Evolutionary conservation across 306 rosid genomes (phyloP), one percentile per base, ranked within the genome.

Genomic region (Medicago lupulina): DNA sequence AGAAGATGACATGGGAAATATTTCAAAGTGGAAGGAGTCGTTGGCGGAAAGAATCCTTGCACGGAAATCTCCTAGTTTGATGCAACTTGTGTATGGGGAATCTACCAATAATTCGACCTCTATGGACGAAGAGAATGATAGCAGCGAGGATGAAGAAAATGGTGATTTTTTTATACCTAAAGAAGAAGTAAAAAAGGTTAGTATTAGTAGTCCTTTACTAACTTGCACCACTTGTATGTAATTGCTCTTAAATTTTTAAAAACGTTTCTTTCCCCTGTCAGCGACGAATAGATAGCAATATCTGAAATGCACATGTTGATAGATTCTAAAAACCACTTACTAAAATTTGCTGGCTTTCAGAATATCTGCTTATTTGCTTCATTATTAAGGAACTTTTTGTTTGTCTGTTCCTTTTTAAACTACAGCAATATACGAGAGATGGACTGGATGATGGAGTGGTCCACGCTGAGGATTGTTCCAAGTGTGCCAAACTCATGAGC

Each of bases 11-110:
- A 55, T 82, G 85, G 97, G 97, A 69, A 92, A 92, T 81, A 87
- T 82, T 73, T 87, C 97, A 55, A 90, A 86, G 86, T 95, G 98
- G 97, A 95, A 92, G 75, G 93, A 95, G 72, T 76, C 87, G 65
- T 81, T 92, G 86, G 75, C 77, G 10, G 87, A 89, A 79, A 89
- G 89, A 85, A 73, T 93, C 12, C 61, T 58, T 65, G 84, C 87
- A 14, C 85, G 81, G 66, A 88, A 86, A 81, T 65, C 76, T 65
- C 74, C 85, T 73, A 90, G 90, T 75, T 87, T 95, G 79, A 92
- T 89, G 97, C 93, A 92, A 85, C 87, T 88, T 61, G 97, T 95
- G 53, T 95, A 95, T 64, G 93, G 93, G 81, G 93, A 90, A 69
- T 74, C 91, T 71, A 81, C 85, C 6, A 78, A 57, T 38, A 44